Conservation (phyloP, 768 basidiomycete genomes). For the Phaeotremella fagi region DNA sequence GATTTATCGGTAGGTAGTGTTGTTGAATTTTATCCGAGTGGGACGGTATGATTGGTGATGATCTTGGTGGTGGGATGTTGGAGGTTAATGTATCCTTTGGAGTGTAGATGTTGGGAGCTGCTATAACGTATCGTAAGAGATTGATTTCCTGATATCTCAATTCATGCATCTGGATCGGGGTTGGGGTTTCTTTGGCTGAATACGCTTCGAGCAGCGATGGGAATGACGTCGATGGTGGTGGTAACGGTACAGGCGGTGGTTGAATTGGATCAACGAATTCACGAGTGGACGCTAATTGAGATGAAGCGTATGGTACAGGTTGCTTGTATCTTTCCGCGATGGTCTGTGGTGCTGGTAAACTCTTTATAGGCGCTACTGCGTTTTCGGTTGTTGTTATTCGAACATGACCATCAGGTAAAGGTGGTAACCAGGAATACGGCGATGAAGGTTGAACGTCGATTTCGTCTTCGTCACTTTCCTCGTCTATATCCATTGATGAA, state of each 20-base stretch:
- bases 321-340: constrained; percentile 23
- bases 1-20: constrained; percentile 20
- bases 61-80: constrained; percentile 11
- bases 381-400: neutral
- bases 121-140: constrained; percentile 18
- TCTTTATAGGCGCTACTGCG: neutral
- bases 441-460: constrained; percentile 3
- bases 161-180: constrained; percentile 19
- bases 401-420: constrained; percentile 13
- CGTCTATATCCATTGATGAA: neutral
- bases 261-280: constrained; percentile 22
- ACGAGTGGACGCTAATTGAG: constrained; percentile 19
- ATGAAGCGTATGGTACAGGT: constrained; percentile 21
- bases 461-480: neutral
- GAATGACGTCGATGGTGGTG: constrained; percentile 24
- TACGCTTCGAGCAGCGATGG: constrained; percentile 27
- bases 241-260: neutral
- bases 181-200: constrained; percentile 31
- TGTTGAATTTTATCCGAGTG: constrained; percentile 3
- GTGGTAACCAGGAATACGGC: constrained; percentile 29
- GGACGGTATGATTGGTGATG: constrained; percentile 17
- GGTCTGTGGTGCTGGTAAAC: constrained; percentile 5
- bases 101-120: constrained; percentile 19
- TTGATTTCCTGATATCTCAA: constrained; percentile 24
- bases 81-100: constrained; percentile 20